Evolutionary conservation across 805 yeast genomes (phyloP), one percentile per base, ranked within the genome.

Genomic region (Candida krabiensis): DNA sequence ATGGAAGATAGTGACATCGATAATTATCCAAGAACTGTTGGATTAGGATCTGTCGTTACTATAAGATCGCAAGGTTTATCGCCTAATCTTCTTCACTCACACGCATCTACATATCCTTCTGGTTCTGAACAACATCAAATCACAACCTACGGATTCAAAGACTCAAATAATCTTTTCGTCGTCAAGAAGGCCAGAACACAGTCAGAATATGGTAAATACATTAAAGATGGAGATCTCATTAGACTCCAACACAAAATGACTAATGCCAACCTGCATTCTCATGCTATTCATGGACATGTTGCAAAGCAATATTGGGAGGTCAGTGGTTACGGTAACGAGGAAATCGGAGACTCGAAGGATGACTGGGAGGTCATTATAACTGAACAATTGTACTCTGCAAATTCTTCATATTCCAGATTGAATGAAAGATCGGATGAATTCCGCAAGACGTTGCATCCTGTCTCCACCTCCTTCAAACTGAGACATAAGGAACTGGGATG

Each of bases 51-150:
- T 4, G 56, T 65, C 33, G 70, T 84, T 13, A 80, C 90, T 1
- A 46, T 86, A 26, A 71, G 86, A 52, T 79, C 83, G 17, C 86
- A 81, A 51, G 88, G 87, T 1, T 66, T 82, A 35, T 75, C 86
- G 35, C 86, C 87, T 14, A 80, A 83, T 38, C 72, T 88, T 47
- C 66, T 93, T 42, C 99, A 93, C 60, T 91, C 98, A 2, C 99
- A 93, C 58, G 69, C 70, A 12, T 93, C 86, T 56, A 58, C 70
- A 7, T 93, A 83, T 58, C 99, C 99, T 9, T 88, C 79, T 44
- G 98, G 98, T 3, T 87, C 96, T 1, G 77, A 77, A 45, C 98
- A 93, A 66, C 96, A 89, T 61, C 99, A 93, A 64, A 72, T 93
- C 35, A 93, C 99, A n/a, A 85, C 91, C 12, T 93, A 93, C 61